Evolutionary conservation across 352 stramenopile species (phyloP), one percentile per base, ranked within the genome.

Genomic region (Phytophthora uliginosa): DNA sequence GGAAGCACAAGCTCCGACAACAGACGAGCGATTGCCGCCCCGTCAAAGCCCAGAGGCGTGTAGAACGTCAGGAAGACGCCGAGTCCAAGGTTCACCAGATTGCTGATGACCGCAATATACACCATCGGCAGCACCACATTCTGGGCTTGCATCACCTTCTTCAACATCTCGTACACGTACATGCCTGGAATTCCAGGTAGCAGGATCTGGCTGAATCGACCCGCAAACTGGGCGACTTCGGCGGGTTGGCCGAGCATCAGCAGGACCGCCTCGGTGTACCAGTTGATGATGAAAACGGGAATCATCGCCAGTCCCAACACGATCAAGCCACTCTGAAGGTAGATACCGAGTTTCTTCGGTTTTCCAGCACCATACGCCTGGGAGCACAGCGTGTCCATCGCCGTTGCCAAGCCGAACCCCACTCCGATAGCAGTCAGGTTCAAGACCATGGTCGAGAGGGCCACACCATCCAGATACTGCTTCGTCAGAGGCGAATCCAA

Each of bases 381-480:
- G 12, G 89, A 89, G 63, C 90, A 97, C 0, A 98, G 74, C 62
- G 93, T 98, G 72, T 98, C 93, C 77, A 98, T 86, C 12, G 91
- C 92, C 18, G 90, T 95, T 7, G 90, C 79, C 24, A 98, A 76
- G 0, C 90, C 90, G 36, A 97, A 90, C 6, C 86, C 90, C 7
- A 95, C 78, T 8, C 90, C 77, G 26, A 96, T 79, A 7, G 78
- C 90, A n/a, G 88, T 91, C 4, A 98, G 68, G 57, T 98, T 97
- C 59, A 91, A 88, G 51, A 92, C 88, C 89, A 93, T 92, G 8
- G 77, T 83, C 42, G 86, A 92, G 3, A 95, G 77, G 20, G 85
- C 77, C 33, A 86, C 86, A 13, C 76, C 88, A 66, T 89, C 86
- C 7, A 95, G 69, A 66, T 91, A 95, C 42, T 92, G 77, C 69